phyloP scores from a whole-genome alignment of 164 flowering plant species.

The Aristolochia californica region DNA sequence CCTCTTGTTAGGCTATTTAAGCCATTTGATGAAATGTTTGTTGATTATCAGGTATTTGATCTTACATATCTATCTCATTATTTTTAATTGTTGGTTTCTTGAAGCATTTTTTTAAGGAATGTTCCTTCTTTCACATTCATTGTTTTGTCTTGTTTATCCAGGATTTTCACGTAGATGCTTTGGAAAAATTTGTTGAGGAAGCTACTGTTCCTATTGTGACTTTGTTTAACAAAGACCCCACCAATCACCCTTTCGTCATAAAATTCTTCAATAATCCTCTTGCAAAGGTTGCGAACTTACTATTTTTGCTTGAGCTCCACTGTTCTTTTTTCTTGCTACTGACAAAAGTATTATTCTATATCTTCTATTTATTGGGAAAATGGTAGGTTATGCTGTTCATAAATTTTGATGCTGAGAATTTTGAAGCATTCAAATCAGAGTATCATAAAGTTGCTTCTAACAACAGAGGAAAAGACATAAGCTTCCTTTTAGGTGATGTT shows the following conservation, averaged over 20 bases:
- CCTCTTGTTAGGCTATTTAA: conserved; percentile 72
- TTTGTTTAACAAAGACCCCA: conserved; percentile 52
- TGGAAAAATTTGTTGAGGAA: conserved; percentile 65
- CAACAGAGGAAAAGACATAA: conserved; percentile 43
- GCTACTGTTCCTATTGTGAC: conserved; percentile 62
- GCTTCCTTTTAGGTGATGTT: conserved; percentile 73
- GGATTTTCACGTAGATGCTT: conserved; percentile 59
- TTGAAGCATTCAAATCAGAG: conserved; percentile 45
- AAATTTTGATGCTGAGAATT: conserved; percentile 40
- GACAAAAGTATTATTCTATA: background rate
- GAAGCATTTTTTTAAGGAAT: background rate
- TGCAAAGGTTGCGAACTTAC: conserved; percentile 46
- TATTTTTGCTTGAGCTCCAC: background rate
- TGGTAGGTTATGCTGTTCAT: conserved; percentile 67
- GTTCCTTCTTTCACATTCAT: background rate
- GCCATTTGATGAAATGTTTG: conserved; percentile 89
- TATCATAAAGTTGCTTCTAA: conserved; percentile 50
- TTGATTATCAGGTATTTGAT: conserved; percentile 60
- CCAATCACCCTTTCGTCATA: conserved; percentile 56
- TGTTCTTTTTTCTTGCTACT: background rate
- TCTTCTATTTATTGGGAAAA: background rate
- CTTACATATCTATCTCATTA: background rate
- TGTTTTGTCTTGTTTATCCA: conserved; percentile 14
- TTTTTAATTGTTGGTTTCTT: background rate
- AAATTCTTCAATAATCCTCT: conserved; percentile 56